Evolutionary conservation across 345 rosid species (phyloP).

Genomic region (Hypericum androsaemum): DNA sequence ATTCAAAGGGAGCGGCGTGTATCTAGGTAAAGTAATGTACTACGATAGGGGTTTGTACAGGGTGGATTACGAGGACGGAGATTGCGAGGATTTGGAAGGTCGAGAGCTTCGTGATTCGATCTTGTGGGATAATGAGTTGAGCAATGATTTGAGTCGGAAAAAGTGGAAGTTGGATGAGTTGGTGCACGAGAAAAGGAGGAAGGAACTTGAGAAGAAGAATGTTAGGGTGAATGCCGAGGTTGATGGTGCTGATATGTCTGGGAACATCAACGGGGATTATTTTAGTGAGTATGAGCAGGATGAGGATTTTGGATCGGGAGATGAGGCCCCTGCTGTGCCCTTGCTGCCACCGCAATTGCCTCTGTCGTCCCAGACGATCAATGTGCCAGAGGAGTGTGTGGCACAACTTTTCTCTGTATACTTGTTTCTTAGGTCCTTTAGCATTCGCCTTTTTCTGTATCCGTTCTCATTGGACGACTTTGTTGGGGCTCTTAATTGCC

Average conservation of each 20-base stretch:
- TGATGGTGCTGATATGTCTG: too few relatives aligned
- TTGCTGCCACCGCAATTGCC: constrained; percentile 50
- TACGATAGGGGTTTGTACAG: constrained; percentile 71
- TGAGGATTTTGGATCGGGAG: constrained; percentile 30
- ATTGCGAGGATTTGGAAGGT: constrained; percentile 64
- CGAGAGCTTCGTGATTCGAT: constrained; percentile 48
- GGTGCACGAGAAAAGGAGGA: constrained; percentile 26
- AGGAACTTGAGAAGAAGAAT: constrained; percentile 22
- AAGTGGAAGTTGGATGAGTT: constrained; percentile 41
- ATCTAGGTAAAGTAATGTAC: constrained; percentile 63
- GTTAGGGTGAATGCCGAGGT: constrained; percentile 23
- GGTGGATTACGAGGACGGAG: constrained; percentile 85
- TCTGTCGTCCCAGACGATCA: constrained; percentile 67
- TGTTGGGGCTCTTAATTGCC: constrained; percentile 73
- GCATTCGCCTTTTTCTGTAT: constrained; percentile 53
- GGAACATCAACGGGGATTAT: too few relatives aligned
- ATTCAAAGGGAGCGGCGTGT: constrained; percentile 39
- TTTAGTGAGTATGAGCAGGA: constrained; percentile 40
- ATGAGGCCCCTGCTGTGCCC: constrained; percentile 35
- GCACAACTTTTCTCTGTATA: constrained; percentile 70
- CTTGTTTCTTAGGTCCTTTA: constrained; percentile 71
- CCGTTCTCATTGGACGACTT: constrained; percentile 86
- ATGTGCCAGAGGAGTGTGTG: constrained; percentile 67
- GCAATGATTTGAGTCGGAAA: constrained; percentile 39
- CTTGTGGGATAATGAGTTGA: constrained; percentile 42